A percentile compares a stretch with the other conserved stretches of the same genome.
phyloP scores from a whole-genome alignment of 2,329 filamentous ascomycete species.

The Alternaria ethzedia region DNA sequence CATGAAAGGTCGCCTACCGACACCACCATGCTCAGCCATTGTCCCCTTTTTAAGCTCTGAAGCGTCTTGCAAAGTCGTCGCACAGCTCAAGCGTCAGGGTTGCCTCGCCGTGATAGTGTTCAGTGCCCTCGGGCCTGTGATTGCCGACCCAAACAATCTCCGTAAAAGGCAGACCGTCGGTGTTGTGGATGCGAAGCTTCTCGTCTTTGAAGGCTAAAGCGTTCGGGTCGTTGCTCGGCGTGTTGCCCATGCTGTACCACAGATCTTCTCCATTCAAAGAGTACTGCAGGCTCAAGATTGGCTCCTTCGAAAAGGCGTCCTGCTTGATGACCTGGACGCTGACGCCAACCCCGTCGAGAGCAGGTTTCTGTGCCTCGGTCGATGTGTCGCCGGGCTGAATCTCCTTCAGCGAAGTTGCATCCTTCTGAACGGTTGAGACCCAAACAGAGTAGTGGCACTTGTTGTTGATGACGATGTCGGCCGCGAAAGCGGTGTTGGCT shows the following conservation, averaged over 20 bases:
- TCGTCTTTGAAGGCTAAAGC: conserved; percentile 30
- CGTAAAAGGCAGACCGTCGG: background rate
- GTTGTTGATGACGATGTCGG: conserved; percentile 29
- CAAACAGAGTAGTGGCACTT: conserved; percentile 33
- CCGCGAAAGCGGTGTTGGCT: conserved; percentile 18
- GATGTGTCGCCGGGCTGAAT: conserved; percentile 3
- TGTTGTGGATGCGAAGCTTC: conserved; percentile 22
- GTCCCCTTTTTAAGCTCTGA: background rate
- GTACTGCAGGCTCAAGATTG: conserved; percentile 33
- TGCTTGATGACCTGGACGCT: conserved; percentile 31
- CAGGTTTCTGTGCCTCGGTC: conserved; percentile 21
- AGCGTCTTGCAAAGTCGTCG: conserved; percentile 4
- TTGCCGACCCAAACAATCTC: conserved; percentile 26
- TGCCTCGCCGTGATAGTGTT: conserved; percentile 18
- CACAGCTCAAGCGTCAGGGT: conserved; percentile 25
- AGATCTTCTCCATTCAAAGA: conserved; percentile 21
- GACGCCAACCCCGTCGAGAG: conserved; percentile 18
- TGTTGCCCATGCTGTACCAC: conserved; percentile 34
- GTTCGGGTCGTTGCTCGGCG: background rate
- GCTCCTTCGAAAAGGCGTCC: conserved; percentile 20
- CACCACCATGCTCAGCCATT: background rate
- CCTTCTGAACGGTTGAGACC: conserved; percentile 23
- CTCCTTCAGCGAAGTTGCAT: background rate
- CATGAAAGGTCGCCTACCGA: background rate
- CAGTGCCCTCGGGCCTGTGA: conserved; percentile 17